Conservation (phyloP, 2,329 filamentous ascomycete species). For the Emydomyces testavorans region DNA sequence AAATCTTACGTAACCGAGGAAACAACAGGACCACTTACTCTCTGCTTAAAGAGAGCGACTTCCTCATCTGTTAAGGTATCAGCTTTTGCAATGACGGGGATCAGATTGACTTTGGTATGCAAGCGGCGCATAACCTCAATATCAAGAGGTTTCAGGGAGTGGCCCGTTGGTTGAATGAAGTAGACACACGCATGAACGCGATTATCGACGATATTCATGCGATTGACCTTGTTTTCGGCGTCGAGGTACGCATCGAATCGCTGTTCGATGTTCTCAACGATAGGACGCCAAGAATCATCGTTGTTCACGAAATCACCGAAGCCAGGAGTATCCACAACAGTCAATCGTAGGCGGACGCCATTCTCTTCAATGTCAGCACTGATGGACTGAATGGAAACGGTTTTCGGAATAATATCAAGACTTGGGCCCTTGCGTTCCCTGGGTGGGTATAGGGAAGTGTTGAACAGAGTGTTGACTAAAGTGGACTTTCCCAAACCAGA, state of each 20-base stretch:
- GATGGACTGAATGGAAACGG: constrained; percentile 86
- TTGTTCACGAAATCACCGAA: constrained; percentile 99
- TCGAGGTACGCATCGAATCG: constrained; percentile 97
- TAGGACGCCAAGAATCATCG: constrained; percentile 97
- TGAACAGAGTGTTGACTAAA: constrained; percentile 98
- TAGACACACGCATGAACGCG: constrained; percentile 97
- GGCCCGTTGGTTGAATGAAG: constrained; percentile 98
- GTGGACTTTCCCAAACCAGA: constrained; percentile 98
- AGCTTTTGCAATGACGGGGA: constrained; percentile 96
- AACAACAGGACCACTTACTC: constrained; percentile 60
- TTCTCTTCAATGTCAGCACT: constrained; percentile 98
- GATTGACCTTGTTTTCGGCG: constrained; percentile 99
- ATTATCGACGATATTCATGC: constrained; percentile 99
- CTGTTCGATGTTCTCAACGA: constrained; percentile 99
- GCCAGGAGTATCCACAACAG: constrained; percentile 92
- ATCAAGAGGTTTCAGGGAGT: constrained; percentile 95
- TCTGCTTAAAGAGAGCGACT: constrained; percentile 84
- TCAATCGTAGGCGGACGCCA: constrained; percentile 87
- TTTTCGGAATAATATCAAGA: constrained; percentile 97
- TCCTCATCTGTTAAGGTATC: constrained; percentile 97
- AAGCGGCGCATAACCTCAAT: constrained; percentile 99
- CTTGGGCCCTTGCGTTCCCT: constrained; percentile 97
- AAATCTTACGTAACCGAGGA: no score
- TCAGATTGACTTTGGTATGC: constrained; percentile 99
- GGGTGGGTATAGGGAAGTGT: constrained; percentile 95